phyloP scores from a whole-genome alignment of 805 yeast genomes.

The Kazachstania kunashirensis region DNA sequence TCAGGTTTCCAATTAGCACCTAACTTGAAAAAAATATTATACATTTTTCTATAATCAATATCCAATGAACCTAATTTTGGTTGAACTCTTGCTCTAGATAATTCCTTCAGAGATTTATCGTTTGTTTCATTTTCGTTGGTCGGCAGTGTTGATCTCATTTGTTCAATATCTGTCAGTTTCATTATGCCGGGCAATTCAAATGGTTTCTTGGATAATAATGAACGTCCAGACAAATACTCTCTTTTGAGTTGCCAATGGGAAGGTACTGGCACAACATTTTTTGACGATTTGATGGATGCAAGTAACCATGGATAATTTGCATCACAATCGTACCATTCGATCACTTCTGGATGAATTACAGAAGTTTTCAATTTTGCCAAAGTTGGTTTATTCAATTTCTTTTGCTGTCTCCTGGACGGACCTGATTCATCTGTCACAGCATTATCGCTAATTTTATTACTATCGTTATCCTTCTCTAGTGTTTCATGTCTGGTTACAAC shows the following conservation, averaged over 20 bases:
- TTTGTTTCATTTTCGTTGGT: conserved; percentile 25
- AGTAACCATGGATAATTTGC: conserved; percentile 66
- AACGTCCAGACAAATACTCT: conserved; percentile 58
- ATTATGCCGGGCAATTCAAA: conserved; percentile 74
- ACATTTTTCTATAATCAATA: conserved; percentile 70
- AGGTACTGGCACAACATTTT: conserved; percentile 70
- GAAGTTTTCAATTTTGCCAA: conserved; percentile 57
- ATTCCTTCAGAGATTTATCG: conserved; percentile 50
- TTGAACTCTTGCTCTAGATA: conserved; percentile 74
- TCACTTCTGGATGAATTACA: conserved; percentile 54
- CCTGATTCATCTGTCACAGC: too few species aligned
- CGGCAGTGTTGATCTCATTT: conserved; percentile 58
- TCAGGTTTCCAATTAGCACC: conserved; percentile 60
- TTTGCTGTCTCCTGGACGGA: conserved; percentile 38
- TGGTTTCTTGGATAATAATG: conserved; percentile 58
- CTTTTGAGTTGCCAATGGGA: conserved; percentile 73
- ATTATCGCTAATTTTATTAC: neutral
- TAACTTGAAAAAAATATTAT: conserved; percentile 77
- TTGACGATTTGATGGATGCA: conserved; percentile 52
- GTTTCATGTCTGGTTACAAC: neutral
- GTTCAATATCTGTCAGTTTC: conserved; percentile 72
- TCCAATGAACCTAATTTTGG: conserved; percentile 83
- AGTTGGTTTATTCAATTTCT: conserved; percentile 48
- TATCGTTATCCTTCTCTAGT: neutral
- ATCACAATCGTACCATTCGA: conserved; percentile 84